Conservation (phyloP, 371 early-diverging fungal genomes). For the Circinella umbellata region DNA sequence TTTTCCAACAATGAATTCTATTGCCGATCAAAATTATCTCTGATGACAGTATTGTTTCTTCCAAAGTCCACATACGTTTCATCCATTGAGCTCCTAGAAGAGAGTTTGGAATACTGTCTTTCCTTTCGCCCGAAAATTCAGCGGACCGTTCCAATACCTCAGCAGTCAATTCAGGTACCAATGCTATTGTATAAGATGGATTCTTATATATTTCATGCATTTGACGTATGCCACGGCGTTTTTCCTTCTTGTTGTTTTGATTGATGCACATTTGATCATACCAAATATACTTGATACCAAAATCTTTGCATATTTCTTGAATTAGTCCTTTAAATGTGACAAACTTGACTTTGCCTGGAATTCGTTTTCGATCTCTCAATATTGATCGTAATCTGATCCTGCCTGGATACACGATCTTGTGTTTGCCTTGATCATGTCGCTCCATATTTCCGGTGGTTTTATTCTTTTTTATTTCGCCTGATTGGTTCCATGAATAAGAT, state of each 20-base stretch:
- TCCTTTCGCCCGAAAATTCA: too few relatives aligned
- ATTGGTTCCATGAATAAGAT: neutral
- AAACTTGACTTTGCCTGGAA: too few relatives aligned
- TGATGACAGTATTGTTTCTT: neutral
- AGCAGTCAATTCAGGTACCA: neutral
- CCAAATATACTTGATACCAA: neutral
- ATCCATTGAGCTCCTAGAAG: neutral
- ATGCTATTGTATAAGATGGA: neutral
- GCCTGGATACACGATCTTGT: neutral
- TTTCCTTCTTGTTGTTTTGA: neutral
- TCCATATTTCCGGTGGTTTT: neutral
- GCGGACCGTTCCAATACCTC: too few relatives aligned
- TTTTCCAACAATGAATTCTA: neutral
- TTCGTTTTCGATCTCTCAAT: neutral
- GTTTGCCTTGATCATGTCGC: neutral
- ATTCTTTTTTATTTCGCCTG: neutral
- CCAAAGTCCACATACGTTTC: neutral
- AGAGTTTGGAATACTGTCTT: too few relatives aligned
- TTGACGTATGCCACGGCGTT: neutral
- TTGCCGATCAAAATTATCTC: neutral
- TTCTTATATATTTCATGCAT: neutral
- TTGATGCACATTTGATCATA: conserved; percentile 4
- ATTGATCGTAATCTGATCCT: neutral
- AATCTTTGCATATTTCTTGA: neutral
- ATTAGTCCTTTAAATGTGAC: neutral